Evolutionary conservation across 1,284 basidiomycete genomes (phyloP).

Genomic region (Xerocomus cyaneibrunnescens): DNA sequence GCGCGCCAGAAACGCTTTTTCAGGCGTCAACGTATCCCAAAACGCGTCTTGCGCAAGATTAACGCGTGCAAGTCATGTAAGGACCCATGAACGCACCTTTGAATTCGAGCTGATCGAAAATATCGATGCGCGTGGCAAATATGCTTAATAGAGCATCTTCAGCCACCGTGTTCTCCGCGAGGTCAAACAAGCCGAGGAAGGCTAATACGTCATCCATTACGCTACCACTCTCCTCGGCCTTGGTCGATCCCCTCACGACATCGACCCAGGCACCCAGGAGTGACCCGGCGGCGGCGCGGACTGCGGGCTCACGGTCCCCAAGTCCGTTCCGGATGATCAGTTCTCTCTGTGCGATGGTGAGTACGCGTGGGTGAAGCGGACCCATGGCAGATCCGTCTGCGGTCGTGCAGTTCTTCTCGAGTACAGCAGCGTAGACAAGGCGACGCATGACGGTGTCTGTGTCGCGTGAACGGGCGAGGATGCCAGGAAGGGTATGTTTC

Average conservation of each 20-base stretch:
- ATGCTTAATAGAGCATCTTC: conserved; percentile 68
- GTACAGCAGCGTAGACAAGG: conserved; percentile 73
- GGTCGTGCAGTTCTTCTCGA: conserved; percentile 36
- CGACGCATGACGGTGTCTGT: conserved; percentile 81
- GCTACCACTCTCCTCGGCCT: conserved; percentile 42
- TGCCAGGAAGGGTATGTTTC: conserved; percentile 57
- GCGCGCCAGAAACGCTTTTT: conserved; percentile 81
- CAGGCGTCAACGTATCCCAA: conserved; percentile 78
- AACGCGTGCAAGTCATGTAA: neutral
- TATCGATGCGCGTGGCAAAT: conserved; percentile 58
- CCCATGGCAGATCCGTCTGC: conserved; percentile 40
- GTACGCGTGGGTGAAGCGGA: conserved; percentile 63
- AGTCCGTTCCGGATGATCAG: conserved; percentile 79
- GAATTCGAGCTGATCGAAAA: conserved; percentile 70
- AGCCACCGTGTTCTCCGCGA: conserved; percentile 56
- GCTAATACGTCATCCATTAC: conserved; percentile 53
- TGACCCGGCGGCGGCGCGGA: conserved; percentile 76
- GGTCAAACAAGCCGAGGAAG: conserved; percentile 66
- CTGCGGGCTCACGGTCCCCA: conserved; percentile 84
- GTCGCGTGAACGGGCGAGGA: conserved; percentile 85
- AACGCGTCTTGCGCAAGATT: conserved; percentile 53
- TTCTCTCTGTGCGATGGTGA: conserved; percentile 78
- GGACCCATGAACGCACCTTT: conserved; percentile 51
- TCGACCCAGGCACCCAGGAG: conserved; percentile 82
- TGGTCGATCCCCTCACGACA: conserved; percentile 48